phyloP scores from a whole-genome alignment of 306 rosid species.

The Lablab purpureus region DNA sequence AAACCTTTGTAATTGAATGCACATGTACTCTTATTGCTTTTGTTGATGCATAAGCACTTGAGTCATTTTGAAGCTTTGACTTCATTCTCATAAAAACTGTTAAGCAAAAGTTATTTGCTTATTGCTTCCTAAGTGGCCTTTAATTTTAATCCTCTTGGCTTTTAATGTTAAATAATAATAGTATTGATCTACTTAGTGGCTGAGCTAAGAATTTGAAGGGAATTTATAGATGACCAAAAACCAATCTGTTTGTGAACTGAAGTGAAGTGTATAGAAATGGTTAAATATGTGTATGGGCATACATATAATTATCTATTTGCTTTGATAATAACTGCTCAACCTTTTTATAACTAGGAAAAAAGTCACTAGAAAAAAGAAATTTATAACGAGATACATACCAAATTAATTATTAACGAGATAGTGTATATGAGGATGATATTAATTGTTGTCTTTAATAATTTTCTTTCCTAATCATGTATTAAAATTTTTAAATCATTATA shows the following conservation, averaged over 20 bases:
- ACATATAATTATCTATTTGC: neutral
- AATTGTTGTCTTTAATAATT: no score
- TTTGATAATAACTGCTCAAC: neutral
- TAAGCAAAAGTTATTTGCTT: no score
- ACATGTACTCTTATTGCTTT: constrained; percentile 14
- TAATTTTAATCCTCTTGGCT: constrained; percentile 25
- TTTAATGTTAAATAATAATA: constrained; percentile 15
- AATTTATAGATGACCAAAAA: constrained; percentile 13
- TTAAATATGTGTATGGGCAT: neutral
- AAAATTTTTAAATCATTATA: no score
- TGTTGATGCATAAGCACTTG: constrained; percentile 3
- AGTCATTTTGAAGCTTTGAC: constrained; percentile 31
- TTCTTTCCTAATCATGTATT: no score
- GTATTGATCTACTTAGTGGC: neutral
- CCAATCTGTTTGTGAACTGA: constrained; percentile 27
- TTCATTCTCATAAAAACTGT: constrained; percentile 8
- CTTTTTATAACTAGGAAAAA: no score
- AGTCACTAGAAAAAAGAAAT: no score
- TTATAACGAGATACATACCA: no score
- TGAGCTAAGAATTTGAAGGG: constrained; percentile 8
- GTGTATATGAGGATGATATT: no score
- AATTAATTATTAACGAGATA: no score
- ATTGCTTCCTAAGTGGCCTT: constrained; percentile 7
- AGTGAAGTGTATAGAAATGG: neutral
- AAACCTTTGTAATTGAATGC: constrained; percentile 24